phyloP scores from a whole-genome alignment of 257 asterid genomes.

The Plectranthus barbatus region DNA sequence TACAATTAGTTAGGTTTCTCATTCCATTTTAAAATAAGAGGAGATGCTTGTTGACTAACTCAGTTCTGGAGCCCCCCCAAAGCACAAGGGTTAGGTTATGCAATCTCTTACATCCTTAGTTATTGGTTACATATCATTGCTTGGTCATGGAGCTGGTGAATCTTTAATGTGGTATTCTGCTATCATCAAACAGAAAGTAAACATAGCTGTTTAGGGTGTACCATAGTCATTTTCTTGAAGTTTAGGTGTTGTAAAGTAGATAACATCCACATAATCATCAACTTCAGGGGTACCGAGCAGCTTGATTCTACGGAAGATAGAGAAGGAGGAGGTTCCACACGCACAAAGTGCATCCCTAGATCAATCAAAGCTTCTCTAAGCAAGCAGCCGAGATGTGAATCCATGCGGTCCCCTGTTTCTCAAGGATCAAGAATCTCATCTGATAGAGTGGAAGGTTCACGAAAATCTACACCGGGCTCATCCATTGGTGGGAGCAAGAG shows the following conservation, averaged over 20 bases:
- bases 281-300: conserved; percentile 47
- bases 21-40: neutral
- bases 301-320: conserved; percentile 45
- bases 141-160: neutral
- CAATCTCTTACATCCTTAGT: neutral
- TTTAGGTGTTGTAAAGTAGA: neutral
- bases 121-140: neutral
- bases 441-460: conserved; percentile 51
- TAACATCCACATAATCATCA: neutral
- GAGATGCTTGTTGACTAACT: neutral
- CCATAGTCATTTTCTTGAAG: neutral
- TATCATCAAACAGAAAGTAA: neutral
- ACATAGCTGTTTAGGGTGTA: neutral
- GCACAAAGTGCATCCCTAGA: conserved; percentile 72
- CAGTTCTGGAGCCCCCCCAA: neutral
- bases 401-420: conserved; percentile 83
- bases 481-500: conserved; percentile 79
- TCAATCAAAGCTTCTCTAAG: conserved; percentile 65
- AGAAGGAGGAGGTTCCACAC: conserved; percentile 41
- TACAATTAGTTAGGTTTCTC: neutral
- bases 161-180: neutral
- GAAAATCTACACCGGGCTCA: conserved; percentile 38
- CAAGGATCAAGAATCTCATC: conserved; percentile 93
- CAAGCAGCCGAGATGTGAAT: conserved; percentile 78
- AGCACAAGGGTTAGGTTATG: neutral